phyloP scores from a whole-genome alignment of 129 eudicot genomes.

The Chrysanthemum makinoi region DNA sequence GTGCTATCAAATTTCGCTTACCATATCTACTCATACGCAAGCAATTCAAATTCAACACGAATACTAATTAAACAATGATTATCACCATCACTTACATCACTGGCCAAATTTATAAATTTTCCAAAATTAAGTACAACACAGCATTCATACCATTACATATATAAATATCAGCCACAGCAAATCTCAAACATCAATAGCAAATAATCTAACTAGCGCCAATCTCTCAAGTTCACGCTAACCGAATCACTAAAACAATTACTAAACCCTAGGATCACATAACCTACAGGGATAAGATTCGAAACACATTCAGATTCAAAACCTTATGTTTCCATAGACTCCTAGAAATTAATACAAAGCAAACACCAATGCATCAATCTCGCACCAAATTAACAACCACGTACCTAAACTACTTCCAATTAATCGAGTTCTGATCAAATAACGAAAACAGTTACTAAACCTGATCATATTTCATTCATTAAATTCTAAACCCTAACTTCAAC shows the following conservation, averaged over 20 bases:
- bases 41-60: too few relatives aligned
- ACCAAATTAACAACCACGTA: not conserved
- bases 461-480: too few relatives aligned
- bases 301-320: conserved; percentile 19
- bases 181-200: conserved; percentile 1
- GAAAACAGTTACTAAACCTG: too few relatives aligned
- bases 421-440: too few relatives aligned
- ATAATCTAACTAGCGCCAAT: not conserved
- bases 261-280: conserved; percentile 22
- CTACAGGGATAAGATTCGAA: not conserved
- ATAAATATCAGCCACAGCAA: not conserved
- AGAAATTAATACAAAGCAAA: conserved; percentile 4
- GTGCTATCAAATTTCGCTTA: too few relatives aligned
- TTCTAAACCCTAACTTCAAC: too few relatives aligned
- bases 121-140: too few relatives aligned
- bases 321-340: conserved; percentile 15
- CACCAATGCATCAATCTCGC: conserved; percentile 12
- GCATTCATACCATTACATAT: too few relatives aligned
- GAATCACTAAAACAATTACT: not conserved
- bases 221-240: not conserved
- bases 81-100: not conserved
- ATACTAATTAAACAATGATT: not conserved
- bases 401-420: too few relatives aligned
- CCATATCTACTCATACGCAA: too few relatives aligned
- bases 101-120: too few relatives aligned